Percentiles rank a stretch among this genome's conserved stretches.
phyloP scores from a whole-genome alignment of 768 basidiomycete species.

The Nevesoporus exiguus region DNA sequence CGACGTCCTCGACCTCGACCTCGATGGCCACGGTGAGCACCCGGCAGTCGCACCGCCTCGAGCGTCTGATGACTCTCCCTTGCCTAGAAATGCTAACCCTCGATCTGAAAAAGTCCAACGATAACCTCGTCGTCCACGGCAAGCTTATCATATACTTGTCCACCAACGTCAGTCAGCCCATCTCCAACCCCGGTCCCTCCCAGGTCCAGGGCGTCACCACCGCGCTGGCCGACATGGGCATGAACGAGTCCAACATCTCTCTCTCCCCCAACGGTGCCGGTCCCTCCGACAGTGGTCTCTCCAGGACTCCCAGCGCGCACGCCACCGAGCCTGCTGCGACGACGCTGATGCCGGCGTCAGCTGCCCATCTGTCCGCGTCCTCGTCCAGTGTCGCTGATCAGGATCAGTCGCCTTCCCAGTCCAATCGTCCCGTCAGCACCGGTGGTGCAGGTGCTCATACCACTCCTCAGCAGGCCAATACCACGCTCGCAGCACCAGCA shows the following conservation, averaged over 20 bases:
- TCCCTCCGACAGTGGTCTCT: conserved; percentile 42
- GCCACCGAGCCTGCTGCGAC: conserved; percentile 51
- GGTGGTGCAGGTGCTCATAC: conserved; percentile 22
- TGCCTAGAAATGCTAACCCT: conserved; percentile 87
- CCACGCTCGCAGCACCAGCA: conserved; percentile 30
- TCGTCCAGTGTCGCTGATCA: conserved; percentile 28
- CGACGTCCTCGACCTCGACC: conserved; percentile 86
- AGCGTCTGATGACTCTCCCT: neutral
- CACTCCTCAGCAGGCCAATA: conserved; percentile 17
- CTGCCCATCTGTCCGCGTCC: conserved; percentile 29
- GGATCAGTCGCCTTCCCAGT: conserved; percentile 26
- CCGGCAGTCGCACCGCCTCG: neutral
- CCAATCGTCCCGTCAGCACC: conserved; percentile 37
- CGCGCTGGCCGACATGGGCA: conserved; percentile 57
- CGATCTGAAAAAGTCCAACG: conserved; percentile 98
- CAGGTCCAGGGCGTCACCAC: conserved; percentile 57
- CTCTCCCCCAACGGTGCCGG: conserved; percentile 46
- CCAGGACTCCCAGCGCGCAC: conserved; percentile 67
- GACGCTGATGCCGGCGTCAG: conserved; percentile 41
- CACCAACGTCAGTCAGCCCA: conserved; percentile 83
- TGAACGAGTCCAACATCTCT: conserved; percentile 57
- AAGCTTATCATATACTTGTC: conserved; percentile 96
- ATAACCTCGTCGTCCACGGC: conserved; percentile 95
- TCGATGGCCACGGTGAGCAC: conserved; percentile 86
- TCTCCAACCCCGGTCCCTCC: conserved; percentile 79